Evolutionary conservation across 257 asterid species (phyloP).

Genomic region (Solanum habrochaites): DNA sequence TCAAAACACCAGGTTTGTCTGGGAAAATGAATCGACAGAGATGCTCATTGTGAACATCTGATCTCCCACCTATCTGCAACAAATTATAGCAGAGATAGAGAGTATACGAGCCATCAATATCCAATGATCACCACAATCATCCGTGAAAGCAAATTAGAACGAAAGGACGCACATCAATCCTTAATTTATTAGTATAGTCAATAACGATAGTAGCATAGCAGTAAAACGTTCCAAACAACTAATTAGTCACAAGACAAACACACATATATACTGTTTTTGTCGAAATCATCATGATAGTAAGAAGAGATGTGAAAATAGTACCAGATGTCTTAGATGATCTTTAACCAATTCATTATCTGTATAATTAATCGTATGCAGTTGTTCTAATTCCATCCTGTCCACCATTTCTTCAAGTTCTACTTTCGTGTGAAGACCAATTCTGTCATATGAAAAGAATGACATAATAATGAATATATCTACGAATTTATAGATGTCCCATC

Average conservation of each 20-base stretch:
- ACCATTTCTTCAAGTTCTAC: slow-evolving; percentile 64
- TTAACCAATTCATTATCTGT: slow-evolving; percentile 81
- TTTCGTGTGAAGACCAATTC: slow-evolving; percentile 77
- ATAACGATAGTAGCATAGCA: not conserved
- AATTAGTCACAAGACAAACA: not conserved
- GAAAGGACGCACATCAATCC: not conserved
- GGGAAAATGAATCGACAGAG: slow-evolving; percentile 86
- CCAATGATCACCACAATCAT: not conserved
- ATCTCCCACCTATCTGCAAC: slow-evolving; percentile 85
- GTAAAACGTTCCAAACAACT: not conserved
- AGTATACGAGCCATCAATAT: not conserved
- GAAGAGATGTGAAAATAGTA: slow-evolving; percentile 6
- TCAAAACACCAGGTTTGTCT: slow-evolving; percentile 76
- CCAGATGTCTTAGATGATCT: slow-evolving; percentile 88
- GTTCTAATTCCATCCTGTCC: slow-evolving; percentile 40
- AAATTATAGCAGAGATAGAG: not conserved
- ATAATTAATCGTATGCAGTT: slow-evolving; percentile 51
- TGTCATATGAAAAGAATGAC: not conserved
- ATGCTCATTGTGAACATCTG: slow-evolving; percentile 61
- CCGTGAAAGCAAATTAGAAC: not conserved
- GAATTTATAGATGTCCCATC: not conserved
- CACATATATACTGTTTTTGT: not conserved
- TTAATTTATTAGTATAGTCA: not conserved
- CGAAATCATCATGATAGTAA: not conserved
- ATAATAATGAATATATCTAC: not conserved